Conservation (phyloP, 2,329 filamentous ascomycete species). For the Cladosporium sphaerospermum region DNA sequence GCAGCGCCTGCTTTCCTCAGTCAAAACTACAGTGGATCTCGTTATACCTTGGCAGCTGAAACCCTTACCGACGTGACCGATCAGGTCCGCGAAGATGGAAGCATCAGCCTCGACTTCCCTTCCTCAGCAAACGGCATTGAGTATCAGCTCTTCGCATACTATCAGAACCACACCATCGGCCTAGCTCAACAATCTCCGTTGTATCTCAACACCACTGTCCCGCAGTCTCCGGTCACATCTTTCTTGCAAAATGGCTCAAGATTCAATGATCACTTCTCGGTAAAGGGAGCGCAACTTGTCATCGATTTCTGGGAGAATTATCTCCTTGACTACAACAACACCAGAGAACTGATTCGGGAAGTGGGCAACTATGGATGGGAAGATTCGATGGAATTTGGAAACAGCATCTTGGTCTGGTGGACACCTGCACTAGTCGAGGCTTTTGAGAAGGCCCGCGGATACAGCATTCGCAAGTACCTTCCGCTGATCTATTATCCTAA, state of each 20-base stretch:
- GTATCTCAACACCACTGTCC: slow-evolving; percentile 18
- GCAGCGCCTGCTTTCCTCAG: slow-evolving; percentile 13
- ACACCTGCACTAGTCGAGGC: slow-evolving; percentile 21
- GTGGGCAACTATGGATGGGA: slow-evolving; percentile 33
- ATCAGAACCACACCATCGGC: slow-evolving; percentile 24
- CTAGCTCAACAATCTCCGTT: slow-evolving; percentile 27
- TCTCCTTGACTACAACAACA: slow-evolving; percentile 22
- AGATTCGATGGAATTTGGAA: slow-evolving; percentile 29
- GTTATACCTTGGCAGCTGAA: slow-evolving; percentile 18
- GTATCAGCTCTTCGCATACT: slow-evolving; percentile 28
- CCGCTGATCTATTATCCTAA: slow-evolving; percentile 26
- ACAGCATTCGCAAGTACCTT: slow-evolving; percentile 27
- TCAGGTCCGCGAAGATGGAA: slow-evolving; percentile 21
- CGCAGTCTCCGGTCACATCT: slow-evolving; percentile 18
- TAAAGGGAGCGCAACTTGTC: slow-evolving; percentile 21
- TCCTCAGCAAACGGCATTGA: slow-evolving; percentile 16
- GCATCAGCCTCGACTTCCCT: slow-evolving; percentile 21
- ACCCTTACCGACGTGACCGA: slow-evolving; percentile 26
- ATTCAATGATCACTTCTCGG: slow-evolving; percentile 31
- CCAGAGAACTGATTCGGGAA: slow-evolving; percentile 18
- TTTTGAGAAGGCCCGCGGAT: slow-evolving; percentile 24
- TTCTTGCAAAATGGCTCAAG: slow-evolving; percentile 30
- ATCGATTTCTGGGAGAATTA: slow-evolving; percentile 31
- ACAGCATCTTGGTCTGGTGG: slow-evolving; percentile 21
- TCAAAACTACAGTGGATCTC: slow-evolving; percentile 18